Percentiles rank a stretch among this genome's conserved stretches.
Conservation (phyloP, 75 land plant genomes). For the Ceratopteris richardii region DNA sequence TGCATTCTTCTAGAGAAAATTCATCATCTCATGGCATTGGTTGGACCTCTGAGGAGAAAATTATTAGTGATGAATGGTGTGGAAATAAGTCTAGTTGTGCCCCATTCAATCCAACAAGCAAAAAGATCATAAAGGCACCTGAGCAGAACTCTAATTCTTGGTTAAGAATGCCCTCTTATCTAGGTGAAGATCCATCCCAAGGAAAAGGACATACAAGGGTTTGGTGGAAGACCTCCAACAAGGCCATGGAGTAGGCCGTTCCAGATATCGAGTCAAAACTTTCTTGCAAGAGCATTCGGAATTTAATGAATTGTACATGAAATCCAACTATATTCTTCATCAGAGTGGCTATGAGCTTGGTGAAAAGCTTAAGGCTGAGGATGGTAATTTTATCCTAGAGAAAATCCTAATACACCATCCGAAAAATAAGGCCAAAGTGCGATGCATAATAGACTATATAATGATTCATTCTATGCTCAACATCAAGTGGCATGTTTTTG, state of each 20-base stretch:
- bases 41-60: neutral
- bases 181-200: neutral
- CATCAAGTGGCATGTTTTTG: constrained; percentile 65
- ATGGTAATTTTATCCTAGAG: constrained; percentile 38
- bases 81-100: too few species aligned
- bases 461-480: constrained; percentile 63
- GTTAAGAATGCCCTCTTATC: too few species aligned
- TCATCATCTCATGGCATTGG: neutral
- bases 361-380: constrained; percentile 33
- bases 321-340: constrained; percentile 1
- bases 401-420: constrained; percentile 56
- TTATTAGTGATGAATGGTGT: neutral
- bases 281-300: neutral
- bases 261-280: neutral
- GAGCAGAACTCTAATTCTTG: too few species aligned
- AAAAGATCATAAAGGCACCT: too few species aligned
- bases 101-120: too few species aligned
- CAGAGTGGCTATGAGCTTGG: constrained; percentile 32
- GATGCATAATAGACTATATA: constrained; percentile 48
- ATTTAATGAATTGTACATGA: neutral
- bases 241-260: neutral
- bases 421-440: constrained; percentile 39
- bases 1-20: neutral
- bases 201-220: neutral
- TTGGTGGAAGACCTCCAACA: neutral